Evolutionary conservation across 2,329 filamentous ascomycete genomes (phyloP).

Genomic region (Colletotrichum tamarilloi): DNA sequence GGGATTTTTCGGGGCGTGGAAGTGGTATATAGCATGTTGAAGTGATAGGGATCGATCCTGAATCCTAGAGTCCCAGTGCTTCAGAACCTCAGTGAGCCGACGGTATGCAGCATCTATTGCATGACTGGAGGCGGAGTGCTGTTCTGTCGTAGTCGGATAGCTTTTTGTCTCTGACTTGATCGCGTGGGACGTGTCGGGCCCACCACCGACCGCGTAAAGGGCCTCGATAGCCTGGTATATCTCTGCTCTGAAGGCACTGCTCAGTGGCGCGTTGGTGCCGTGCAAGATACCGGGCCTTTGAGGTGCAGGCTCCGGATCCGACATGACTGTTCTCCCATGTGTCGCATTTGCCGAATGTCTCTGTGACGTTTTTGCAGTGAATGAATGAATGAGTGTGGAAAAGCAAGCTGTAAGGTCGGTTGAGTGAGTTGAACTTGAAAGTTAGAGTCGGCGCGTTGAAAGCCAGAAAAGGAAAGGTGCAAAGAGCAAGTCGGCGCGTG

Average conservation of each 20-base stretch:
- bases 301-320: constrained; percentile 10
- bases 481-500: not conserved
- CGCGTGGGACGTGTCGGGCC: constrained; percentile 10
- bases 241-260: constrained; percentile 6
- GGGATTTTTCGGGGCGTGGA: constrained; percentile 15
- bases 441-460: not conserved
- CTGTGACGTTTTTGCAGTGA: not conserved
- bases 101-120: not conserved
- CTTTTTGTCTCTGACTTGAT: not conserved
- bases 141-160: not conserved
- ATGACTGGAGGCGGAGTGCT: not conserved
- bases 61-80: constrained; percentile 14
- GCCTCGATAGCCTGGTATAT: constrained; percentile 22
- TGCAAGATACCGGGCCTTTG: constrained; percentile 11
- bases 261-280: constrained; percentile 17
- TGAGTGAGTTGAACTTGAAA: not conserved
- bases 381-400: not conserved
- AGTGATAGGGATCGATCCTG: not conserved
- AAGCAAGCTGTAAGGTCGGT: not conserved
- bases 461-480: not conserved
- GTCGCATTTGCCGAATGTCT: not conserved
- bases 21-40: constrained; percentile 25
- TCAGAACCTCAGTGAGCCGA: not conserved
- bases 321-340: constrained; percentile 5
- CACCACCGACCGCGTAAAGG: constrained; percentile 18